Evolutionary conservation across 2,329 filamentous ascomycete genomes (phyloP), one percentile per base, ranked within the genome.

Genomic region (Bipolaris victoriae): DNA sequence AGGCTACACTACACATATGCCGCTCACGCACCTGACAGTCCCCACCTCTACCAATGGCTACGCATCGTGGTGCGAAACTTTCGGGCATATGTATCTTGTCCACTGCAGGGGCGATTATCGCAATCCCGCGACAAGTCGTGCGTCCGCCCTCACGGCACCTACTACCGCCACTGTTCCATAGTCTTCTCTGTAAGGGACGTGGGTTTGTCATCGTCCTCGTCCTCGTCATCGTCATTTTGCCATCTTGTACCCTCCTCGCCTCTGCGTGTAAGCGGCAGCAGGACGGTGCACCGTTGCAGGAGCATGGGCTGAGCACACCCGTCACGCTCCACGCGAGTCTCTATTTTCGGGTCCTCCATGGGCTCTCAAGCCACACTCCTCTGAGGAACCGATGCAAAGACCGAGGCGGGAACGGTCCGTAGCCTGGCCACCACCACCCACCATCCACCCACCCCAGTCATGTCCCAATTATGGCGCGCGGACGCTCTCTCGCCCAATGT

Each of bases 381-480:
- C 65, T 72, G 68, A 68, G 69, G 56, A 71, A 64, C 65, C 66
- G 62, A 57, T 67, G 59, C 58, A 64, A 58, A 66, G 65, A 68
- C 62, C 69, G 67, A 69, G 60, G 67, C 70, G 70, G 73, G 72
- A 73, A 71, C 72, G 73, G 73, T 74, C 73, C 73, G 73, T 70
- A 67, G 67, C 62, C 68, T 72, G 70, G 71, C 57, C 64, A 61
- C 55, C 61, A 31, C 10, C 29, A 11, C 29, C 29, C 26, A 29
- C 26, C 61, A 60, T 52, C 52, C 22, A 5, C 22, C 22, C 22
- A 49, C 47, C 65, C 60, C 52, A 43, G 57, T 60, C 59, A 52
- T 60, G 61, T 63, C 64, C 70, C 68, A 72, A 70, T 53, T 68
- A 69, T 69, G 69, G 70, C 57, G 69, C 67, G 60, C 64, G 60